A percentile compares a stretch with the other conserved stretches of the same genome.
Conservation (phyloP, 2,329 filamentous ascomycete genomes). For the Microsporum audouinii region DNA sequence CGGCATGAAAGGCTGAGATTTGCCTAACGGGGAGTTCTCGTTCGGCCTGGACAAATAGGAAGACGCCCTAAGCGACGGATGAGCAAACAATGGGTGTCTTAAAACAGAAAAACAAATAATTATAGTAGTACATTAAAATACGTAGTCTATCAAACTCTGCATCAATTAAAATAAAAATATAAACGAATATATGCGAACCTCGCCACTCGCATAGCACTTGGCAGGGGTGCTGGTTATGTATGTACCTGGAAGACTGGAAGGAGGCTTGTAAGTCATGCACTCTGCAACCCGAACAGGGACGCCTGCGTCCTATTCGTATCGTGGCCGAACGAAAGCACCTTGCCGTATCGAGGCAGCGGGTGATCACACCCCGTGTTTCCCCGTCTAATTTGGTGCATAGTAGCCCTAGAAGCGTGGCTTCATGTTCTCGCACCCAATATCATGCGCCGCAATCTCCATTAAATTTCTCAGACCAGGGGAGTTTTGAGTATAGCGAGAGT, state of each 20-base stretch:
- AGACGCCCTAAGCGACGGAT: neutral
- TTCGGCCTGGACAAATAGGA: too few relatives aligned
- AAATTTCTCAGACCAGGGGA: neutral
- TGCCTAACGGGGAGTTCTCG: neutral
- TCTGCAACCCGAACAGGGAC: neutral
- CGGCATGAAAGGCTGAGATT: neutral
- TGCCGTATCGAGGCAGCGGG: neutral
- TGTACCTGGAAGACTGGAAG: too few relatives aligned
- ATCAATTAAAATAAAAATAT: neutral
- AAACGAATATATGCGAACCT: neutral
- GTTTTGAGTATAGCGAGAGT: slow-evolving; percentile 13
- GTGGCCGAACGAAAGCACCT: neutral
- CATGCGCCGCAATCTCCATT: neutral
- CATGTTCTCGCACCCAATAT: neutral
- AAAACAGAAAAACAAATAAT: neutral
- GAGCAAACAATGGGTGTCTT: neutral
- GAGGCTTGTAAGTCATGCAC: too few relatives aligned
- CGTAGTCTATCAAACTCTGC: neutral
- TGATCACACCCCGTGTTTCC: too few relatives aligned
- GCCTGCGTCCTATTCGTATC: neutral
- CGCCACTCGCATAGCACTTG: neutral
- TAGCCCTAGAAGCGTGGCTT: neutral
- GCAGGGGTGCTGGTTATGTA: too few relatives aligned
- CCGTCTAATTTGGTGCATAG: neutral
- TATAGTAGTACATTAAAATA: neutral